Base-by-base conservation (phyloP, 2,329 filamentous ascomycete species). In the Rhynchosporium secalis region DNA sequence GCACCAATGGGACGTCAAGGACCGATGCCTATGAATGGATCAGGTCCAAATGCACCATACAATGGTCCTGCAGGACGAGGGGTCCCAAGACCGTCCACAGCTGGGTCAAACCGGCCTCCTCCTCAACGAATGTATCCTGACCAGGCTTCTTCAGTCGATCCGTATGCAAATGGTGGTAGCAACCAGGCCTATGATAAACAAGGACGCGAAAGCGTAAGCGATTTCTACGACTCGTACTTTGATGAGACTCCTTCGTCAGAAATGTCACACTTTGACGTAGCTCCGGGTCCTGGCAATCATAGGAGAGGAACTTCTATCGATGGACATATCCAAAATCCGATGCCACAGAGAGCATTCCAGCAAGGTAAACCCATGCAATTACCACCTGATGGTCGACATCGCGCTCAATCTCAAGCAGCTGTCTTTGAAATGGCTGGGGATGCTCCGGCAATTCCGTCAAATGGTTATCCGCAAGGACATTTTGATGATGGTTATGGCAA, bases 351-450 rank as follows among this genome's bases (percentile, higher is more conserved):
- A 62, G 64, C 59, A 40, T 71, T 69, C 31, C 65, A 58, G 56
- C 80, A 84, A 67, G 74, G 87, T 56, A 83, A 79, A 62, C 81
- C 83, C 63, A 84, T 86, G 15, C 86, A 86, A 66, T 90, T 87
- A 10, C 87, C 90, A 71, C 86, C 87, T 36, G 83, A 89, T 71
- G 76, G 89, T 62, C 80, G 84, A 41, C 69, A 65, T 47, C 64
- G 63, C 62, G 69, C 67, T 13, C 81, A 86, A 67, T 81, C 83
- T 3, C 85, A 90, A 69, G 80, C 85, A 2, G 89, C 89, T 8
- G 81, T 90, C 1, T 92, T 92, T 68, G 90, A 92, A 70, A 88
- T 93, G 82, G 86, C 84, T 1, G 81, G 78, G 31, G 86, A 90
- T 68, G 79, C 80, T 26, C 85, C 84, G 28, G 77, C 80, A 2